These are phyloP conservation scores for Diplocarpon mali DNA, from an alignment of 2,329 filamentous ascomycete genomes.

Conservation along the genomic window DNA sequence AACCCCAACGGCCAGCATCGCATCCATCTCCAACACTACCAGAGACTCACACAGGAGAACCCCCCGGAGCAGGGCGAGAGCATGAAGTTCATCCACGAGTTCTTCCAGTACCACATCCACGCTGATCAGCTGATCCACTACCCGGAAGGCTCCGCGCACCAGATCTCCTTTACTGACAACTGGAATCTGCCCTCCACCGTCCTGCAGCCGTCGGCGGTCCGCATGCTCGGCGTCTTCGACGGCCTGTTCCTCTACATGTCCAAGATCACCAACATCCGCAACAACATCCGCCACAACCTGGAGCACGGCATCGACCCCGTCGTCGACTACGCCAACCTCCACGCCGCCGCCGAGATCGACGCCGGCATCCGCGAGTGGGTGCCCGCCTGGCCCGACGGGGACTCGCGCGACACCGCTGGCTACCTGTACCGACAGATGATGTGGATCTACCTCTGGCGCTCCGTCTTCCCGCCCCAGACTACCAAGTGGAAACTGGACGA, in stretches of 20 bases:
- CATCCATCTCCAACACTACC: constrained; percentile 67
- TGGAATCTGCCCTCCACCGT: constrained; percentile 20
- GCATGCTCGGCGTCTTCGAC: constrained; percentile 72
- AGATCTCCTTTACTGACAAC: constrained; percentile 14
- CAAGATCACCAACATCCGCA: constrained; percentile 66
- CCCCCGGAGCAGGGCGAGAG: constrained; percentile 58
- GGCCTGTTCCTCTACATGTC: constrained; percentile 70
- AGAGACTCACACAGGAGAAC: constrained; percentile 53
- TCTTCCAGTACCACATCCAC: constrained; percentile 74
- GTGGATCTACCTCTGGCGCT: constrained; percentile 53
- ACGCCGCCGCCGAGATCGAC: constrained; percentile 66
- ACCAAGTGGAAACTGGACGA: constrained; percentile 31
- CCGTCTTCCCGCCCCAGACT: constrained; percentile 43
- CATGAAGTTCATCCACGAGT: constrained; percentile 59
- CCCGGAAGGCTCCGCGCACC: constrained; percentile 27
- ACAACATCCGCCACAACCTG: constrained; percentile 61
- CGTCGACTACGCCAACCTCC: constrained; percentile 63
- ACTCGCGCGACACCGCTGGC: constrained; percentile 44
- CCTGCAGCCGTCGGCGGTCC: constrained; percentile 24
- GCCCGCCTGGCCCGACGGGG: constrained; percentile 47
- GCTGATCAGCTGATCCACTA: constrained; percentile 50
- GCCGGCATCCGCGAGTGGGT: constrained; percentile 64
- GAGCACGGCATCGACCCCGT: constrained; percentile 49
- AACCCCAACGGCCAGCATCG: constrained; percentile 57
- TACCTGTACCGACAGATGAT: constrained; percentile 55